Base-by-base conservation (phyloP, 305 asterid species). In the Fraxinus floribunda region DNA sequence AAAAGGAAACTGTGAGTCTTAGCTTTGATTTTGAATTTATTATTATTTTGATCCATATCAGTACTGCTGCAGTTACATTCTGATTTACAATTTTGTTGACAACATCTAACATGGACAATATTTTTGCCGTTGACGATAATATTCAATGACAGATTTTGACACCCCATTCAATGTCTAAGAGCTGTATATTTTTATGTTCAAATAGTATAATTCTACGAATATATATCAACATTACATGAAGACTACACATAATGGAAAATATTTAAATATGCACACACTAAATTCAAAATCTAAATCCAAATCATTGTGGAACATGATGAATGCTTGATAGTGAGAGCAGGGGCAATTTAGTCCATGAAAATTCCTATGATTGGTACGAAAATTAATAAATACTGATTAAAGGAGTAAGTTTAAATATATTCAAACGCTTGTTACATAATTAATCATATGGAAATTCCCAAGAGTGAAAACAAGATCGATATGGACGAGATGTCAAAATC, bases 331-430 rank as follows among this genome's bases (percentile, higher is more conserved):
- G 18, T 18, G 52, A 26, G 26, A 55, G 82, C 52, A 66, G 52
- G 70, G 38, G 79, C 70, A 80, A 76, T 70, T 30, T 70, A 52
- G 82, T 39, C 84, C 84, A 80, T 62, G 39, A 18, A 7, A 55
- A 15, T 44, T 44, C 0, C 55, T 46, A 20, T 72, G 36, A 2
- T 72, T 32, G 24, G 26, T 30, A 72, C 9, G 11, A 73, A 32
- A 9, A 73, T 16, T 36, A 5, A 36, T 35, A 35, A 5, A 35
- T 77, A 34, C n/a, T 30, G 20, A 20, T 10, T 77, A 13, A 77
- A 32, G 36, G 9, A 8, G 71, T 22, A 20, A 35, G 2, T 7
- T 38, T 7, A 38, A 38, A 7, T 38, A 38, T 8, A 29, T 30
- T 49, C 66, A 41, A 29, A 36, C 46, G 15, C 46, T 30, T 0